Conservation (phyloP, 2,329 filamentous ascomycete species). For the Tolypocladium ophioglossoides region DNA sequence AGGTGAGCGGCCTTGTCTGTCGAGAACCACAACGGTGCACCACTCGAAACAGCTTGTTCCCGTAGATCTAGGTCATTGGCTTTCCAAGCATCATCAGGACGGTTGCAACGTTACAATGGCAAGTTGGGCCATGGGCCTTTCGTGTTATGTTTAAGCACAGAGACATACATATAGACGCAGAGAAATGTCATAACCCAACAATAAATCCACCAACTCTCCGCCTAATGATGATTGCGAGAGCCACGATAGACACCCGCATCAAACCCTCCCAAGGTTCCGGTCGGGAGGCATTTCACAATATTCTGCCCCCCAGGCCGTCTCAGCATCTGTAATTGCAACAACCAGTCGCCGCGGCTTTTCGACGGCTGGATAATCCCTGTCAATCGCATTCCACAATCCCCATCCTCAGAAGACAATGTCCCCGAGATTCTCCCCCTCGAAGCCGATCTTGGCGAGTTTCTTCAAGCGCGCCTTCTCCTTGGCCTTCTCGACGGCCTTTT, state of each 20-base stretch:
- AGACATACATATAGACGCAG: neutral
- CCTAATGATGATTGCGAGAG: neutral
- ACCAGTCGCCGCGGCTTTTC: neutral
- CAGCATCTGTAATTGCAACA: neutral
- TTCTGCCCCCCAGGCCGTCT: slow-evolving; percentile 33
- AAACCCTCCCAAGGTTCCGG: neutral
- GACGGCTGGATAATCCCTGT: neutral
- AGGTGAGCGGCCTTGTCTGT: neutral
- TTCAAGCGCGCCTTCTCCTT: slow-evolving; percentile 62
- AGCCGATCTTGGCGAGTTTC: slow-evolving; percentile 68
- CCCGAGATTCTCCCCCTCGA: slow-evolving; percentile 75
- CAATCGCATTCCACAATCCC: neutral
- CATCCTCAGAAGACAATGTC: slow-evolving; percentile 52
- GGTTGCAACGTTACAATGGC: neutral
- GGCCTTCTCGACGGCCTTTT: slow-evolving; percentile 56
- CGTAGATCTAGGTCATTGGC: too few relatives aligned
- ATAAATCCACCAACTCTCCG: neutral
- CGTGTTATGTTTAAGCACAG: neutral
- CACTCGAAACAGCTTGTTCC: neutral
- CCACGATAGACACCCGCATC: neutral
- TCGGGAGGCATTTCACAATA: slow-evolving; percentile 51
- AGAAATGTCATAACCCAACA: neutral
- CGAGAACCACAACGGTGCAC: neutral
- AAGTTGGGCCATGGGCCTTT: neutral
- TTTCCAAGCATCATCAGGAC: neutral